phyloP scores from a whole-genome alignment of 169 alveolate genomes.

The Cryptosporidium ubiquitum region DNA sequence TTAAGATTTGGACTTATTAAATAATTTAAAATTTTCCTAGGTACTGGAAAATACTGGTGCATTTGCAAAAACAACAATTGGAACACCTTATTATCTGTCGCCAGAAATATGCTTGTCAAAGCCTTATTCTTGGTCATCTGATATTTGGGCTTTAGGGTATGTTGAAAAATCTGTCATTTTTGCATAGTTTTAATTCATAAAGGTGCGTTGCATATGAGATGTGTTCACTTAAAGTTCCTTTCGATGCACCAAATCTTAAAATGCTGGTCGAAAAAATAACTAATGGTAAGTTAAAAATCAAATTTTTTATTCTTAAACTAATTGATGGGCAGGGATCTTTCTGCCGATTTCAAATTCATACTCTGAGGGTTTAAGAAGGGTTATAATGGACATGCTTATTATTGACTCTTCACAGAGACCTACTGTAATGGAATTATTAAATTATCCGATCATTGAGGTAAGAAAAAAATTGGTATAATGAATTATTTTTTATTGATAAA shows the following conservation, averaged over 20 bases:
- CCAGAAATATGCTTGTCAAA: constrained; percentile 95
- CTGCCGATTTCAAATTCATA: constrained; percentile 39
- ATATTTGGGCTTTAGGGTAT: constrained; percentile 99
- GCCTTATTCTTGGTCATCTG: constrained; percentile 92
- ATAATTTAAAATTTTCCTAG: constrained; percentile 23
- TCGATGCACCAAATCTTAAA: constrained; percentile 89
- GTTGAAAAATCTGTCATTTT: constrained; percentile 60
- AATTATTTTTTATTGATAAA: not conserved
- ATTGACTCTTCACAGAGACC: constrained; percentile 57
- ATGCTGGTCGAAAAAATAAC: constrained; percentile 87
- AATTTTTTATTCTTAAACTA: not conserved
- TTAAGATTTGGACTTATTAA: not conserved
- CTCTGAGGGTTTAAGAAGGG: constrained; percentile 26
- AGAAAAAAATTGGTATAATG: not conserved
- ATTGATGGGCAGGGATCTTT: not conserved
- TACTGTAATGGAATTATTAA: constrained; percentile 53
- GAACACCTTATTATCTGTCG: constrained; percentile 99
- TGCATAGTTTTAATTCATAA: not conserved
- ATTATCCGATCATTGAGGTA: constrained; percentile 61
- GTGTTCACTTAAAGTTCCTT: constrained; percentile 90
- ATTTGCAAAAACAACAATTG: constrained; percentile 96
- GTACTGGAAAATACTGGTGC: constrained; percentile 92
- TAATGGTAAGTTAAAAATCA: constrained; percentile 35
- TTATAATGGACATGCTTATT: constrained; percentile 63
- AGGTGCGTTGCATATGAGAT: constrained; percentile 88